phyloP scores from a whole-genome alignment of 1,284 basidiomycete genomes.

The Cutaneotrichosporon sp. region DNA sequence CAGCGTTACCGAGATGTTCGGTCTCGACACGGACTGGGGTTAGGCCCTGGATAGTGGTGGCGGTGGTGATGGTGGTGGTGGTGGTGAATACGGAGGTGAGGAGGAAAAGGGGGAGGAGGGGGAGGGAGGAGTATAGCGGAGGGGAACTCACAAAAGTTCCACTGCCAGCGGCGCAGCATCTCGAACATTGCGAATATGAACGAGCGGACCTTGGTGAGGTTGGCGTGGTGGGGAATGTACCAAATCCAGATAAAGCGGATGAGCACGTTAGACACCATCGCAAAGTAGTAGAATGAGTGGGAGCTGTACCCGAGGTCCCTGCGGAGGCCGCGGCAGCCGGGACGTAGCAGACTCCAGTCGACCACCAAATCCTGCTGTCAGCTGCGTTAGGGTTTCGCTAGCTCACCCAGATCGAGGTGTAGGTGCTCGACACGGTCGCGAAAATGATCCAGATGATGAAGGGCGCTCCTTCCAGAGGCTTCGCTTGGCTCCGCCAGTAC shows the following conservation, averaged over 20 bases:
- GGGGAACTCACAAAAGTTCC: conserved; percentile 77
- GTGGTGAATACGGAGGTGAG: neutral
- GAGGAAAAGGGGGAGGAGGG: neutral
- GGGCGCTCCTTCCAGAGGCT: conserved; percentile 52
- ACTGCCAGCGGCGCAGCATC: conserved; percentile 76
- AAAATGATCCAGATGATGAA: conserved; percentile 67
- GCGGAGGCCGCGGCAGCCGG: conserved; percentile 68
- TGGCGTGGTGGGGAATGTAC: conserved; percentile 65
- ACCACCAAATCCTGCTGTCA: conserved; percentile 56
- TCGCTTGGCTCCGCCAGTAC: conserved; percentile 65
- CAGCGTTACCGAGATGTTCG: conserved; percentile 53
- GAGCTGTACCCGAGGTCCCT: conserved; percentile 70
- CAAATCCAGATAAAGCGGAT: conserved; percentile 79
- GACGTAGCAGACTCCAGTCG: conserved; percentile 64
- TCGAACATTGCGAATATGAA: conserved; percentile 74
- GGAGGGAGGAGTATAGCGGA: conserved; percentile 31
- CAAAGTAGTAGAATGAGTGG: conserved; percentile 54
- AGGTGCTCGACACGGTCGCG: conserved; percentile 65
- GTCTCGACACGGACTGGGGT: conserved; percentile 50
- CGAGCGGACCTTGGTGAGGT: conserved; percentile 60
- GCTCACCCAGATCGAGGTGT: conserved; percentile 66
- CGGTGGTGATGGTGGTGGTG: too few species aligned
- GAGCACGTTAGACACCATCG: conserved; percentile 63
- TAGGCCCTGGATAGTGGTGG: neutral
- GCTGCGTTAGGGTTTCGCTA: neutral